Evolutionary conservation across 2,329 filamentous ascomycete genomes (phyloP).

Genomic region (Mycosphaerella sp.): DNA sequence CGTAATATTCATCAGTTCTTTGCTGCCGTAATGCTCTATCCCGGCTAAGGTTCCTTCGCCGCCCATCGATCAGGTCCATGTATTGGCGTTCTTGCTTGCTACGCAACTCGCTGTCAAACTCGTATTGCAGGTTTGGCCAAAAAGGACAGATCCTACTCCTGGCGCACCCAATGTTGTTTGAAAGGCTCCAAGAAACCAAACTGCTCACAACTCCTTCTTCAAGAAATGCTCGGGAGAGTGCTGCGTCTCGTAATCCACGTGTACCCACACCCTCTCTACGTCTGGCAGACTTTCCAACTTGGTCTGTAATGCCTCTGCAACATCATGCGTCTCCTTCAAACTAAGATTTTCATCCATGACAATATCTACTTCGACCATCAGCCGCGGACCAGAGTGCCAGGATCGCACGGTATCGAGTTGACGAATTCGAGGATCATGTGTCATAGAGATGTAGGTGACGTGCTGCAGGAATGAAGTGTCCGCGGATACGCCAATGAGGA

Average conservation of each 20-base stretch:
- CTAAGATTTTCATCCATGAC: conserved; percentile 76
- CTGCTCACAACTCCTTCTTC: conserved; percentile 54
- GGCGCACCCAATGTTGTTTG: too few species aligned
- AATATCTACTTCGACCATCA: conserved; percentile 93
- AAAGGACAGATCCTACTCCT: too few species aligned
- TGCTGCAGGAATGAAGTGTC: conserved; percentile 81
- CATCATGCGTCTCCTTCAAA: conserved; percentile 76
- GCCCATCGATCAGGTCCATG: too few species aligned
- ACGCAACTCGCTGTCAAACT: too few species aligned
- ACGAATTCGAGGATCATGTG: conserved; percentile 71
- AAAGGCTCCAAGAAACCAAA: too few species aligned
- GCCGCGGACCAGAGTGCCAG: conserved; percentile 79
- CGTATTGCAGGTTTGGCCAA: too few species aligned
- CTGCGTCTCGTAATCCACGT: conserved; percentile 94
- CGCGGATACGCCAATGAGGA: conserved; percentile 84
- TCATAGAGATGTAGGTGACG: conserved; percentile 92
- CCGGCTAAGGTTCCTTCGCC: too few species aligned
- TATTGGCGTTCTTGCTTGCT: too few species aligned
- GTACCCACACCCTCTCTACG: conserved; percentile 89
- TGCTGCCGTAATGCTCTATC: neutral
- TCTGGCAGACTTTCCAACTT: conserved; percentile 90
- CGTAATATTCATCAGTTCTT: neutral
- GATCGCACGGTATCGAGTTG: conserved; percentile 93
- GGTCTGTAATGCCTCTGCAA: conserved; percentile 87
- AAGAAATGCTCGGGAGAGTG: conserved; percentile 82